phyloP scores from a whole-genome alignment of 345 rosid genomes.

The Orychophragmus violaceus region DNA sequence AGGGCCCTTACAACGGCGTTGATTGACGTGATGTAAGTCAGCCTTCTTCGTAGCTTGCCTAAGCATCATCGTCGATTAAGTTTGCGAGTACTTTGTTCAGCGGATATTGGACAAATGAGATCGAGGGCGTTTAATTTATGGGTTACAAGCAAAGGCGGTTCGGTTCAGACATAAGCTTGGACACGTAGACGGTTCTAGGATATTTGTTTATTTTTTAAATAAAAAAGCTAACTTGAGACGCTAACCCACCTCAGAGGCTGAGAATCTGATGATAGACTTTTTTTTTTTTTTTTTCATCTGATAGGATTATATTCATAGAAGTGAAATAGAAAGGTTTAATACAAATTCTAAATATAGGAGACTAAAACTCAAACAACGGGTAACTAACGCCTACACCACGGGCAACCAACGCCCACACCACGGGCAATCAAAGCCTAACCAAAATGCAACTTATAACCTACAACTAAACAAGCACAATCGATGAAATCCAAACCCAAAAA shows the following conservation, averaged over 20 bases:
- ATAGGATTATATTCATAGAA: too few species aligned
- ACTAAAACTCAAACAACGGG: too few species aligned
- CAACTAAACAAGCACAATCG: too few species aligned
- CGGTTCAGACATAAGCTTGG: background rate
- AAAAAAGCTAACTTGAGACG: background rate
- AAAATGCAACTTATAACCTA: too few species aligned
- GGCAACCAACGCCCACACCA: too few species aligned
- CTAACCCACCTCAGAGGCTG: too few species aligned
- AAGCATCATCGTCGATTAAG: constrained; percentile 37
- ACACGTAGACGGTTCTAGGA: constrained; percentile 9
- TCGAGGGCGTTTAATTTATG: background rate
- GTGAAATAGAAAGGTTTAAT: too few species aligned
- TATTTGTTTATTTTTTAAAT: background rate
- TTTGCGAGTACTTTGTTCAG: background rate
- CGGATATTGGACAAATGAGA: background rate
- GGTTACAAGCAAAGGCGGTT: background rate
- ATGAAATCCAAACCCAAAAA: too few species aligned
- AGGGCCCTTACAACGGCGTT: constrained; percentile 21
- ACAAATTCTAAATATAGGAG: too few species aligned
- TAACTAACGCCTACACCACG: too few species aligned
- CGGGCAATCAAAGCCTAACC: too few species aligned
- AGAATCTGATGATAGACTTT: background rate
- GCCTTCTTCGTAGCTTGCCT: constrained; percentile 44
- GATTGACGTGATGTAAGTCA: constrained; percentile 27
- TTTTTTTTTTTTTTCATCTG: too few species aligned